Evolutionary conservation across 1,139 yeast species (phyloP), one percentile per base, ranked within the genome.

Genomic region (Diutina scorzettiae): DNA sequence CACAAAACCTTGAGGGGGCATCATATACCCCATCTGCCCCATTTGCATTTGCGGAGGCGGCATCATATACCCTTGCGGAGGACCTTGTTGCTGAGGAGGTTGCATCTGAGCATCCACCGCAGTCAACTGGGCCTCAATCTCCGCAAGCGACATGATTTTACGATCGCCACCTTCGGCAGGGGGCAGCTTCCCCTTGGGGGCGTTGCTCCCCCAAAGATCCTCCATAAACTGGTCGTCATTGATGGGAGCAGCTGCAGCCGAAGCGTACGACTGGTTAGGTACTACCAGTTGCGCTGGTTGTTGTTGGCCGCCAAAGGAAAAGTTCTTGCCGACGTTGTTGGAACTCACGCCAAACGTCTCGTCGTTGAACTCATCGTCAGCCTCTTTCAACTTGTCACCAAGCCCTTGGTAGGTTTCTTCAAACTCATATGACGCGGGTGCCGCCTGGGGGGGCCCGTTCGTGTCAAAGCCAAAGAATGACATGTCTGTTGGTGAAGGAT

Each of bases 381-480:
- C 79, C 49, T 82, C 93, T 39, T 71, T 72, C 41, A 75, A 70
- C 28, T 21, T 23, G 46, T 75, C 84, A 2, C 87, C 91, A 45
- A 82, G 70, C 3, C 89, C 89, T 48, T 81, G 85, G 56, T 83
- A 84, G 16, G 94, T 80, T 43, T 86, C 94, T 52, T 85, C 93
- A 55, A 84, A 87, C 54, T 83, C 93, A 52, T 72, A 75, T 3
- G 64, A 62, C 39, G 32, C 49, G 41, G 47, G 57, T 12, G 30
- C 30, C 8, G 8, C 14, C n/a, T 11, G 30, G 43, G 68, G 68
- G 8, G 76, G 71, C 14, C 62, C 71, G 48, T 57, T 52, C 21
- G 72, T 65, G 52, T 74, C 78, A 54, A 74, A 73, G 39, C 78
- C 79, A 55, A 73, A 74, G 53, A 74, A 75, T 36, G 81, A 75